Conservation (phyloP, 495 filamentous ascomycete species). For the Xylaria castorea region DNA sequence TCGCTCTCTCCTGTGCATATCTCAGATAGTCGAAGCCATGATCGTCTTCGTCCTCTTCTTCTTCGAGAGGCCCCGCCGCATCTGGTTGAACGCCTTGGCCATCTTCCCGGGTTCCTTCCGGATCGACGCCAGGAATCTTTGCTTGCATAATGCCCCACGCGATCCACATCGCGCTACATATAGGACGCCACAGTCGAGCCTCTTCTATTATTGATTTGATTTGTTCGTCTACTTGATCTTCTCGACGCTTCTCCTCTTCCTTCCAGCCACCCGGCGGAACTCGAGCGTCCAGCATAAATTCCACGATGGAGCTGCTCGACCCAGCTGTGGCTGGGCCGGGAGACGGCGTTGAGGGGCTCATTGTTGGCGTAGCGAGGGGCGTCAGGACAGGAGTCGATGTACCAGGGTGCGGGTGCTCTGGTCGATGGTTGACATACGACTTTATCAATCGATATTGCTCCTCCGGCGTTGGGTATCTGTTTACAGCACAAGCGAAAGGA, state of each 20-base stretch:
- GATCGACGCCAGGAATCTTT: slow-evolving; percentile 68
- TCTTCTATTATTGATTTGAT: slow-evolving; percentile 75
- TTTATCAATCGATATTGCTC: slow-evolving; percentile 85
- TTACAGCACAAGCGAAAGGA: slow-evolving; percentile 71
- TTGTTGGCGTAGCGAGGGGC: slow-evolving; percentile 44
- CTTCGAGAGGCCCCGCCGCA: slow-evolving; percentile 36
- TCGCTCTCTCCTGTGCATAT: slow-evolving; percentile 87
- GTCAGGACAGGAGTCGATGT: slow-evolving; percentile 60
- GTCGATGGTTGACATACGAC: slow-evolving; percentile 83
- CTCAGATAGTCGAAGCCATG: slow-evolving; percentile 88
- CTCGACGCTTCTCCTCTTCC: slow-evolving; percentile 65
- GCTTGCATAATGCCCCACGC: slow-evolving; percentile 97
- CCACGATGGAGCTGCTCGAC: slow-evolving; percentile 55
- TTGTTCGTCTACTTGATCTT: slow-evolving; percentile 66
- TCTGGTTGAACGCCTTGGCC: slow-evolving; percentile 21
- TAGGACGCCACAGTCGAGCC: slow-evolving; percentile 81
- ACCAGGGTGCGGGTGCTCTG: slow-evolving; percentile 59
- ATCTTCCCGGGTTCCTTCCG: slow-evolving; percentile 18
- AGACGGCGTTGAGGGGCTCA: slow-evolving; percentile 36
- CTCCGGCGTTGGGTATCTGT: slow-evolving; percentile 74
- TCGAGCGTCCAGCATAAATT: slow-evolving; percentile 75
- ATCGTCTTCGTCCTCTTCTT: slow-evolving; percentile 53
- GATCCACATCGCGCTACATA: slow-evolving; percentile 89
- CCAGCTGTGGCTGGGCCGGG: slow-evolving; percentile 35
- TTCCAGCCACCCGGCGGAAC: slow-evolving; percentile 61